Evolutionary conservation across 2,329 filamentous ascomycete genomes (phyloP), one percentile per base, ranked within the genome.

Genomic region (Phoma sp.): DNA sequence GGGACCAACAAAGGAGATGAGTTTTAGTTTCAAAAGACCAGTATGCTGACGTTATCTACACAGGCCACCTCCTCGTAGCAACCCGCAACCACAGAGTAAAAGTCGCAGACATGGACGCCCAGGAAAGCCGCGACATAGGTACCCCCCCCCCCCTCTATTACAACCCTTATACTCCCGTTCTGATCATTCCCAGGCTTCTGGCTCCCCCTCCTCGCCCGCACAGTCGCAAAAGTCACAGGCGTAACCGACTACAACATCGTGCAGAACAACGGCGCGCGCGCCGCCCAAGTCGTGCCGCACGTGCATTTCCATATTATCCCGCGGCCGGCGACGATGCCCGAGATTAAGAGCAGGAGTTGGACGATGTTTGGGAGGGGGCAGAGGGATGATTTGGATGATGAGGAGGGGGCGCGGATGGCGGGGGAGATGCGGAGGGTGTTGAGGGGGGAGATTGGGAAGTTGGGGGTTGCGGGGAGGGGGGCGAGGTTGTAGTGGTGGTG

Each of bases 221-320:
- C 90, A 0, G 81, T 96, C 30, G 83, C 86, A 26, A 81, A 80
- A 45, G 85, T 87, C 0, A 90, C 88, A 2, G 89, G 87, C 9
- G 84, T 91, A 1, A 81, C 81, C 43, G 93, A 97, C 77, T 98
- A 93, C 89, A 99, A 99, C 75, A 87, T 98, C 25, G 91, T 98
- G 49, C 93, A 98, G 79, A 98, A 98, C 73, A 98, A 97, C 66
- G 92, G 93, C 14, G 87, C 87, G 3, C 86, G 92, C 26, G 93
- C 93, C 2, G 92, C 92, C 2, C 93, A 98, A 77, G 92, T 96
- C 14, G 92, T 98, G 2, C 89, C 90, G 18, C 93, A 98, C 74
- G 88, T 96, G 42, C 93, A 99, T 75, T 98, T 96, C 73, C 95
- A 99, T 67, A 84, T 98, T 46, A 96, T 99, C 28, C 93, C 93